Percentiles rank a stretch among this genome's conserved stretches.
These are phyloP conservation scores for Daldinia sp. DNA, from an alignment of 2,329 filamentous ascomycete species.

Conservation along the genomic window DNA sequence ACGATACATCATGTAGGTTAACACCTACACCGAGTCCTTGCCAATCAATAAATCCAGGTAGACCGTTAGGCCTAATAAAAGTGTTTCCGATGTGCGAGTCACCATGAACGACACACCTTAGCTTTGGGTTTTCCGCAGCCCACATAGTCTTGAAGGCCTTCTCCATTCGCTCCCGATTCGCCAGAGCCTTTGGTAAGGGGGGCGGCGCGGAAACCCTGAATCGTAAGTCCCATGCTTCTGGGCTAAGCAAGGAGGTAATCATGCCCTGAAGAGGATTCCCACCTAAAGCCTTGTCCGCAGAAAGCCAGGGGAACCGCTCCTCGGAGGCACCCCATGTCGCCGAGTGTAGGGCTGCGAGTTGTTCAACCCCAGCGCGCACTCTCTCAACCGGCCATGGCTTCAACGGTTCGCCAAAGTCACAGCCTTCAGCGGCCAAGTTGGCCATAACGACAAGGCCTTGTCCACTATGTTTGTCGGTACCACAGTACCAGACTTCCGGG, in stretches of 20 bases:
- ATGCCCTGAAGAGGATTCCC: conserved; percentile 18
- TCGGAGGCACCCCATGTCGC: conserved; percentile 18
- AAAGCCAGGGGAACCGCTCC: conserved; percentile 15
- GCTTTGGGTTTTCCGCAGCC: conserved; percentile 14
- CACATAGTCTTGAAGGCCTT: conserved; percentile 18
- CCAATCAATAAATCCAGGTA: conserved; percentile 20
- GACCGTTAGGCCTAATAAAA: conserved; percentile 13
- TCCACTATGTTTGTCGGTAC: conserved; percentile 8
- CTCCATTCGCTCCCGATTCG: conserved; percentile 14
- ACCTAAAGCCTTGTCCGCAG: conserved; percentile 9
- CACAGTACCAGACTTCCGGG: conserved; percentile 16
- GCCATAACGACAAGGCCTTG: conserved; percentile 18
- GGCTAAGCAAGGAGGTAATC: conserved; percentile 6
- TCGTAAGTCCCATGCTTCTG: conserved; percentile 10
- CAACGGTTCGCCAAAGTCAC: conserved; percentile 14
- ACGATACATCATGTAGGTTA: conserved; percentile 15
- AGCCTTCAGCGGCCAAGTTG: conserved; percentile 8
- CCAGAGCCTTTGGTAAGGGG: conserved; percentile 6
- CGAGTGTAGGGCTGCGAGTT: conserved; percentile 17
- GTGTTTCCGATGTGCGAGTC: conserved; percentile 25
- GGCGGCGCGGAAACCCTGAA: conserved; percentile 7
- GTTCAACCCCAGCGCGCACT: conserved; percentile 17
- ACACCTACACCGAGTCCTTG: conserved; percentile 7
- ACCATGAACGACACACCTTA: conserved; percentile 10
- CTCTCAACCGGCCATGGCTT: conserved; percentile 20